phyloP scores from a whole-genome alignment of 2,329 filamentous ascomycete genomes.

The Colletotrichum chrysophilum region DNA sequence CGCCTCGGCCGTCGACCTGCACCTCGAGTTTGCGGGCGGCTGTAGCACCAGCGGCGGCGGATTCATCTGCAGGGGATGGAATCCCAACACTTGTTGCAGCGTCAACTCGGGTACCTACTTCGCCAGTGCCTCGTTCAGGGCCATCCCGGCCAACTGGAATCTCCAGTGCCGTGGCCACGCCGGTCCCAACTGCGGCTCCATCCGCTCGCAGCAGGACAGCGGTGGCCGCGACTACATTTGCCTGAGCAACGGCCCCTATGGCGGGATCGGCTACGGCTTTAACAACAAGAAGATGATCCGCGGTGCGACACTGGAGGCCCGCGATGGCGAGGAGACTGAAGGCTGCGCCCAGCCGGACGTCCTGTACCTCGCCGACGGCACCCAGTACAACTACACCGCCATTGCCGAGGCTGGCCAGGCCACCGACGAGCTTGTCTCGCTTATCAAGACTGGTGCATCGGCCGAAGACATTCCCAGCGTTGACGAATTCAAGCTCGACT shows the following conservation, averaged over 20 bases:
- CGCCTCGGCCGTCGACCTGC: constrained; percentile 11
- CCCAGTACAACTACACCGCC: constrained; percentile 16
- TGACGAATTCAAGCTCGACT: not conserved
- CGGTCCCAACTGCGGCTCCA: constrained; percentile 3
- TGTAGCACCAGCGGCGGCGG: constrained; percentile 9
- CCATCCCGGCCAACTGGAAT: constrained; percentile 3
- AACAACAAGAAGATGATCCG: constrained; percentile 9
- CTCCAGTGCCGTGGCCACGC: constrained; percentile 1
- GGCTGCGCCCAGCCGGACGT: constrained; percentile 1
- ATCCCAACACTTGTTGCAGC: constrained; percentile 10
- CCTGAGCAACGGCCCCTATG: constrained; percentile 2
- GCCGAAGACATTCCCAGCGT: not conserved
- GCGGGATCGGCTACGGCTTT: not conserved
- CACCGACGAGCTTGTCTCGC: not conserved
- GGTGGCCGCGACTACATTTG: not conserved
- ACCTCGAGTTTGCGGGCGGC: constrained; percentile 10
- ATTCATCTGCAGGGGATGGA: not conserved
- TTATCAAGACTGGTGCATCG: not conserved
- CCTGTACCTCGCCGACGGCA: constrained; percentile 11
- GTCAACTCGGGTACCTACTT: not conserved
- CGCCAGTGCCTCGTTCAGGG: constrained; percentile 5
- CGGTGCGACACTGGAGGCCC: constrained; percentile 4
- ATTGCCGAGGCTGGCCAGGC: constrained; percentile 3
- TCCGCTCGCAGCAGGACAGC: constrained; percentile 3
- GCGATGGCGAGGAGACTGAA: not conserved